These are phyloP conservation scores for Colletotrichum sp. DNA, from an alignment of 2,329 filamentous ascomycete genomes.

Conservation along the genomic window DNA sequence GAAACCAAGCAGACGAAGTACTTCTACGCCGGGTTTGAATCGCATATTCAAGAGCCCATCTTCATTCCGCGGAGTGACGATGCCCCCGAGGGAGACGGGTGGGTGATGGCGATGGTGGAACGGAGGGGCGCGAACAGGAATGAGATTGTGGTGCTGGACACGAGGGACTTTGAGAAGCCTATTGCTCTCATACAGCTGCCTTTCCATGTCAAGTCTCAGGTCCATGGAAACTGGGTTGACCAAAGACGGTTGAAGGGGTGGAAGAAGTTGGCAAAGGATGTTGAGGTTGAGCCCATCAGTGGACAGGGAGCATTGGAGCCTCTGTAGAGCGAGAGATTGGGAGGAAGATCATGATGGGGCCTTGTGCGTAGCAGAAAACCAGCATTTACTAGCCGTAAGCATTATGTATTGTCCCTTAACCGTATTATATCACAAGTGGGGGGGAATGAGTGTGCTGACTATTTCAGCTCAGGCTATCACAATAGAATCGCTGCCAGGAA, in stretches of 20 bases:
- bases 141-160: constrained; percentile 46
- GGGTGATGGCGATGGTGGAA: constrained; percentile 36
- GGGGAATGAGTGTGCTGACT: too few species aligned
- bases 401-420: neutral
- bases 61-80: constrained; percentile 41
- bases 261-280: neutral
- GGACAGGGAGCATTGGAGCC: neutral
- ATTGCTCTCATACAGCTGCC: constrained; percentile 45
- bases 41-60: constrained; percentile 44
- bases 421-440: rapidly evolving
- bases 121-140: constrained; percentile 30
- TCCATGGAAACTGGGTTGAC: constrained; percentile 38
- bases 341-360: neutral
- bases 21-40: constrained; percentile 31
- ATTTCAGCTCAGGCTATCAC: too few species aligned
- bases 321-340: neutral
- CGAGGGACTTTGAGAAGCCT: constrained; percentile 39
- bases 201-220: constrained; percentile 31
- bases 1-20: constrained; percentile 24
- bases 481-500: too few species aligned
- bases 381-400: neutral
- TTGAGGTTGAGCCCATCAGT: neutral
- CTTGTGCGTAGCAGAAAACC: neutral
- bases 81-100: constrained; percentile 42
- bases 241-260: constrained; percentile 29